These are phyloP conservation scores for Wickerhamia fluorescens DNA, from an alignment of 805 yeast genomes.

Conservation along the genomic window DNA sequence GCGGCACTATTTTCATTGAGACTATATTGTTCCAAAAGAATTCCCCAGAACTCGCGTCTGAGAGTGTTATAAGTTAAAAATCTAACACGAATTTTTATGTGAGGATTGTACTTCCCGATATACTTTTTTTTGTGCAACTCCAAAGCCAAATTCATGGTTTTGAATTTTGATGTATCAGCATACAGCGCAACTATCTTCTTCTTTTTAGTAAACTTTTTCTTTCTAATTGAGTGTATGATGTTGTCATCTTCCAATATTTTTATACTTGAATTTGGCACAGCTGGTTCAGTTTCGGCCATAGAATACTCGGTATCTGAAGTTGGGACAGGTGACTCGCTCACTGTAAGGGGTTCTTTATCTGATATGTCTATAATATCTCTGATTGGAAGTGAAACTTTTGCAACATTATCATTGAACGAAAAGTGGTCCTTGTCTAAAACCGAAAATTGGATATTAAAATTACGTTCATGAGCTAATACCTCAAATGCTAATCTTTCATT, in stretches of 20 bases:
- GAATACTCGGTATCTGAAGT: too few species aligned
- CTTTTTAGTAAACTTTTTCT: conserved; percentile 21
- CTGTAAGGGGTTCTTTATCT: conserved; percentile 12
- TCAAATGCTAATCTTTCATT: conserved; percentile 79
- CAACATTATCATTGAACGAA: conserved; percentile 79
- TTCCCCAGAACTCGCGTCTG: conserved; percentile 63
- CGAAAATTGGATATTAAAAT: conserved; percentile 60
- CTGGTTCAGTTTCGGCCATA: conserved; percentile 6
- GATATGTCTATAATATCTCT: conserved; percentile 37
- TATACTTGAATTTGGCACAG: conserved; percentile 10
- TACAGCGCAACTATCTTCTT: conserved; percentile 20
- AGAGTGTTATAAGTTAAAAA: conserved; percentile 61
- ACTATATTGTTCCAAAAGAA: conserved; percentile 49
- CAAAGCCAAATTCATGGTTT: conserved; percentile 33
- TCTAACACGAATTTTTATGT: conserved; percentile 51
- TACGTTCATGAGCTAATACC: conserved; percentile 55
- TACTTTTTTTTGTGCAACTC: conserved; percentile 24
- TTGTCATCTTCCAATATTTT: conserved; percentile 22
- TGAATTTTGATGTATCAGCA: conserved; percentile 35
- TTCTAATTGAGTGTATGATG: conserved; percentile 21
- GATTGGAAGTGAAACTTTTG: conserved; percentile 53
- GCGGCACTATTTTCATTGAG: conserved; percentile 31
- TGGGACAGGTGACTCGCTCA: neutral
- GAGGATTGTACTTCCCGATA: conserved; percentile 41
- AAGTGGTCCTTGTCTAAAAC: conserved; percentile 81